Percentiles rank a stretch among this genome's conserved stretches.
Conservation (phyloP, 495 filamentous ascomycete genomes). For the Trichoderma gamsii region DNA sequence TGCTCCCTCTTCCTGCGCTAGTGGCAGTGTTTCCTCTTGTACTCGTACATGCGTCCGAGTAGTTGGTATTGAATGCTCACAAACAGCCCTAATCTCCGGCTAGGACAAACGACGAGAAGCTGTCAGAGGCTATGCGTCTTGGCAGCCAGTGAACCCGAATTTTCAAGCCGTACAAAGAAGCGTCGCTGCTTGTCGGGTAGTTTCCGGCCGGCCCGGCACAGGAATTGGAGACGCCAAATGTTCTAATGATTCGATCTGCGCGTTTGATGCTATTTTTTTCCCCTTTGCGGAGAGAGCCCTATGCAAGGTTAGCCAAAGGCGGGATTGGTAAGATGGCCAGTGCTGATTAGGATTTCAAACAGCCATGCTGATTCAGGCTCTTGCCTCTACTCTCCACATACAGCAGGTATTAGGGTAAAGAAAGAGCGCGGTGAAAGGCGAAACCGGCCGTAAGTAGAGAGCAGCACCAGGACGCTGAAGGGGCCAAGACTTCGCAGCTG, state of each 20-base stretch:
- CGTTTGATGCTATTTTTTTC: neutral
- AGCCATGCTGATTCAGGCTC: neutral
- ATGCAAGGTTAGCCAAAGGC: neutral
- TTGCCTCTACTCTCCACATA: neutral
- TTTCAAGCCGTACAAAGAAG: neutral
- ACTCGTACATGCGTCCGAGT: neutral
- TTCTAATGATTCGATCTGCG: neutral
- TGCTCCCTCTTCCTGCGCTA: neutral
- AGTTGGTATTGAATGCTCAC: neutral
- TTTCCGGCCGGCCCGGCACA: conserved; percentile 4
- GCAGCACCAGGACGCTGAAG: too few relatives aligned
- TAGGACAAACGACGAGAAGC: neutral
- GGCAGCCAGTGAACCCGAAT: neutral
- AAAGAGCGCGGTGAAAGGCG: too few relatives aligned
- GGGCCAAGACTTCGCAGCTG: too few relatives aligned
- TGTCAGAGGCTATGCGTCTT: neutral
- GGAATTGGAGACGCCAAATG: neutral
- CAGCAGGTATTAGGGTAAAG: too few relatives aligned
- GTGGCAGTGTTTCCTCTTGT: neutral
- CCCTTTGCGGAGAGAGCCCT: neutral
- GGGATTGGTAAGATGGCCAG: neutral
- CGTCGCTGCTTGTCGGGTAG: neutral
- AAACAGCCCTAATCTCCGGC: neutral
- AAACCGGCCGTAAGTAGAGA: too few relatives aligned
- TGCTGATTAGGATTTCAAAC: neutral